Conservation (phyloP, 164 flowering plant species). For the Macadamia integrifolia region DNA sequence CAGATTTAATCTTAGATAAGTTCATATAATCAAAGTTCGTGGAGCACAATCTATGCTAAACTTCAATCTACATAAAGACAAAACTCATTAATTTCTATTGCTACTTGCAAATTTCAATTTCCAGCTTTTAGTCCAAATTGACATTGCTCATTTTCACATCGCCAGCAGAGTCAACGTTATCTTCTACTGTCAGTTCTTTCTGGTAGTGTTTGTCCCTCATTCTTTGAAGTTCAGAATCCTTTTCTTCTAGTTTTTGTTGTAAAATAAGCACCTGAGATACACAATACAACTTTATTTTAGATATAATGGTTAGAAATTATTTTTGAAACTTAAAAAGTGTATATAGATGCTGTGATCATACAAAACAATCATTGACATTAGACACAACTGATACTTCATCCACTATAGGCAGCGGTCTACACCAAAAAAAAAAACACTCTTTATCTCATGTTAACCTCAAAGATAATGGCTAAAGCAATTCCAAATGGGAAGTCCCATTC, state of each 20-base stretch:
- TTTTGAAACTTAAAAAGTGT: no score
- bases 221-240: slow-evolving; percentile 47
- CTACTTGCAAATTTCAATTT: slow-evolving; percentile 5
- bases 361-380: no score
- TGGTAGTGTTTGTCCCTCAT: slow-evolving; percentile 45
- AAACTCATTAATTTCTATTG: background rate
- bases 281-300: background rate
- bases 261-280: slow-evolving; percentile 53
- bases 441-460: no score
- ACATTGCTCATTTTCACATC: slow-evolving; percentile 20
- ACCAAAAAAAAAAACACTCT: no score
- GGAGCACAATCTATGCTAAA: background rate
- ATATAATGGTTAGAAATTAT: background rate
- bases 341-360: no score
- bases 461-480: no score
- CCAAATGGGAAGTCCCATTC: no score
- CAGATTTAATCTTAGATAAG: no score
- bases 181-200: slow-evolving; percentile 28
- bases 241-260: slow-evolving; percentile 67
- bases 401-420: no score
- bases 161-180: slow-evolving; percentile 23
- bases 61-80: background rate
- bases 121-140: slow-evolving; percentile 19
- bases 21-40: no score
- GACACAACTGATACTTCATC: no score